Conservation (phyloP, 805 yeast species). For the Cyberlindnera mississippiensis region DNA sequence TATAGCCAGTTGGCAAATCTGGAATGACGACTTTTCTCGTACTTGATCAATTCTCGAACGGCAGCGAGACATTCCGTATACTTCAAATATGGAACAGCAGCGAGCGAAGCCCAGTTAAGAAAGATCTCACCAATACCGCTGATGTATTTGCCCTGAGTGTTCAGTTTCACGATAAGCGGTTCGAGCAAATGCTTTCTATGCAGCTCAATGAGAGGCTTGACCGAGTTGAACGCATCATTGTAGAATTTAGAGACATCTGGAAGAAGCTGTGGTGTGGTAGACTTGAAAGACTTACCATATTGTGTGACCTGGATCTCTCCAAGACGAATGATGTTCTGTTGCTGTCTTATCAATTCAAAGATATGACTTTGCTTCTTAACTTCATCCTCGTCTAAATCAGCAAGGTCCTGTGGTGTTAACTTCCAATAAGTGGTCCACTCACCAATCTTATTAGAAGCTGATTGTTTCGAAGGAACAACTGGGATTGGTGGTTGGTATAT, state of each 20-base stretch:
- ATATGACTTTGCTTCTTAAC: slow-evolving; percentile 69
- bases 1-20: slow-evolving; percentile 55
- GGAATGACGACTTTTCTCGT: slow-evolving; percentile 39
- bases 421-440: slow-evolving; percentile 72
- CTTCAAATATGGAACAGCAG: slow-evolving; percentile 47
- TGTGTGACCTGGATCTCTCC: slow-evolving; percentile 60
- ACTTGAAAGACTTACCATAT: slow-evolving; percentile 43
- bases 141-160: slow-evolving; percentile 63
- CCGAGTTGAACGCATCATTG: slow-evolving; percentile 53
- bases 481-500: slow-evolving; percentile 24
- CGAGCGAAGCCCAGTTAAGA: slow-evolving; percentile 58
- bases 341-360: slow-evolving; percentile 69
- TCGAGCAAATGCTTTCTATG: slow-evolving; percentile 52
- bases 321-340: slow-evolving; percentile 64
- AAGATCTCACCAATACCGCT: slow-evolving; percentile 61
- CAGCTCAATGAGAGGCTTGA: slow-evolving; percentile 48
- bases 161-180: slow-evolving; percentile 54
- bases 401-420: slow-evolving; percentile 48
- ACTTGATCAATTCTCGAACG: slow-evolving; percentile 50
- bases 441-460: slow-evolving; percentile 29
- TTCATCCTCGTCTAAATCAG: slow-evolving; percentile 45
- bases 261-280: slow-evolving; percentile 40
- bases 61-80: slow-evolving; percentile 62
- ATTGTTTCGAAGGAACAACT: slow-evolving; percentile 15
- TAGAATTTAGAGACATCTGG: slow-evolving; percentile 53